Evolutionary conservation across 768 basidiomycete species (phyloP).

Genomic region (Mycena leptocephala): DNA sequence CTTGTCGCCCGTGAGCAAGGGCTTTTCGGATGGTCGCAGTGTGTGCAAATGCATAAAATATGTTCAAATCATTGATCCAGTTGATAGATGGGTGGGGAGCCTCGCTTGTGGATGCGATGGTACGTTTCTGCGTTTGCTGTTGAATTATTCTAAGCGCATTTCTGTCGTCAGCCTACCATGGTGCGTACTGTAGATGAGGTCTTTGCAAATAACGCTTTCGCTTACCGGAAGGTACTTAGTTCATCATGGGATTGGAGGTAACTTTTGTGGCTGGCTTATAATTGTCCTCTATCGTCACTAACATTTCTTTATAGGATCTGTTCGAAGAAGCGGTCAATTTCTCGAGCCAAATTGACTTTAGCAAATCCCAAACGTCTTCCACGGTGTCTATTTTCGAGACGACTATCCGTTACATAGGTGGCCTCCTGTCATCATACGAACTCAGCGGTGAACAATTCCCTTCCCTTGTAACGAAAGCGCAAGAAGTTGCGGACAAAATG

Average conservation of each 20-base stretch:
- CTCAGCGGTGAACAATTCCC: constrained; percentile 70
- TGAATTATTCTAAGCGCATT: not conserved
- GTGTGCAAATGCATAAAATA: not conserved
- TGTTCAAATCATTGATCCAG: not conserved
- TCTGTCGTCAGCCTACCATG: constrained; percentile 11
- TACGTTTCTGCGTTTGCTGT: not conserved
- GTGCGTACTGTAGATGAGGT: not conserved
- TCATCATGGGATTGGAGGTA: constrained; percentile 27
- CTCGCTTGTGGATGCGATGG: constrained; percentile 26
- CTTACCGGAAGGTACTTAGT: not conserved
- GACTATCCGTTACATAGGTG: constrained; percentile 82
- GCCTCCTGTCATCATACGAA: constrained; percentile 79
- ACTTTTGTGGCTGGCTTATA: no score
- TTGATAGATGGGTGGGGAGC: constrained; percentile 24
- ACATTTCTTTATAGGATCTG: constrained; percentile 55
- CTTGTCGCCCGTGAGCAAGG: constrained; percentile 13
- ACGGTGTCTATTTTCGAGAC: constrained; percentile 77
- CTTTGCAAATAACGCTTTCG: not conserved
- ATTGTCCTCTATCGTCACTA: not conserved
- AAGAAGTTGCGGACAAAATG: constrained; percentile 76
- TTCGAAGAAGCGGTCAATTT: constrained; percentile 73
- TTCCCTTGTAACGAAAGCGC: constrained; percentile 72
- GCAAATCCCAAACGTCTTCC: constrained; percentile 59
- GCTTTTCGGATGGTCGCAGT: constrained; percentile 26
- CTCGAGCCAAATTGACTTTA: constrained; percentile 71